Evolutionary conservation across 768 basidiomycete genomes (phyloP).

Genomic region (Tylopilus subfusipes): DNA sequence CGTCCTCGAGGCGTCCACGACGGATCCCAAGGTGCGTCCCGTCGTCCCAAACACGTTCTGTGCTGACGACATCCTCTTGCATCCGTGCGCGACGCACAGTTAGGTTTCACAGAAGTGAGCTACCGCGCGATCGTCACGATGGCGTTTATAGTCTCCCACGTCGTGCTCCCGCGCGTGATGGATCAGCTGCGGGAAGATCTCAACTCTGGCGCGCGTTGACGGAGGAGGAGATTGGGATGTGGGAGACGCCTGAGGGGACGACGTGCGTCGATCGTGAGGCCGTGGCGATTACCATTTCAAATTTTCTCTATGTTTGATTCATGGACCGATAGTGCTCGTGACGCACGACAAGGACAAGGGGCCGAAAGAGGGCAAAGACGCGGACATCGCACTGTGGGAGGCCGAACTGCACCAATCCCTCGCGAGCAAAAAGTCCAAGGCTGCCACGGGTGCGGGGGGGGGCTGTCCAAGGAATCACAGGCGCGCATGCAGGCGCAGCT

Average conservation of each 20-base stretch:
- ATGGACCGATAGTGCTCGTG: conserved; percentile 67
- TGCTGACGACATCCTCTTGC: not conserved
- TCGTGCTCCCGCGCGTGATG: conserved; percentile 66
- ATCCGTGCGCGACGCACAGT: not conserved
- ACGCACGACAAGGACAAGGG: conserved; percentile 50
- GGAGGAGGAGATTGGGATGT: conserved; percentile 75
- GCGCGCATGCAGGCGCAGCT: conserved; percentile 82
- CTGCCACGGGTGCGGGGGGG: conserved; percentile 35
- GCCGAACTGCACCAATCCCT: conserved; percentile 85
- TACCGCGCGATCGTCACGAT: conserved; percentile 73
- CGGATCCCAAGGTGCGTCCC: conserved; percentile 43
- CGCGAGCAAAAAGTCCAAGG: conserved; percentile 65
- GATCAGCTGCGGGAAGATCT: conserved; percentile 65
- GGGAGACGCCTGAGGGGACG: conserved; percentile 81
- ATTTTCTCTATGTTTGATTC: too few species aligned
- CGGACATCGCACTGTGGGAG: conserved; percentile 93
- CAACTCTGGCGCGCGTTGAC: conserved; percentile 66
- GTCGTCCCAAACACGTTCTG: not conserved
- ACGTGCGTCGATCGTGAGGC: conserved; percentile 70
- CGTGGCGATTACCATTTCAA: not conserved
- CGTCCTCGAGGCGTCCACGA: conserved; percentile 45
- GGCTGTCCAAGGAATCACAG: conserved; percentile 80
- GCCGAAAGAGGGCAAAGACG: conserved; percentile 75
- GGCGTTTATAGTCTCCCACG: conserved; percentile 71
- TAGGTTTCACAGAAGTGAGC: conserved; percentile 60